A percentile compares a stretch with the other conserved stretches of the same genome.
Conservation (phyloP, 2,329 filamentous ascomycete genomes). For the Fusarium miscanthi region DNA sequence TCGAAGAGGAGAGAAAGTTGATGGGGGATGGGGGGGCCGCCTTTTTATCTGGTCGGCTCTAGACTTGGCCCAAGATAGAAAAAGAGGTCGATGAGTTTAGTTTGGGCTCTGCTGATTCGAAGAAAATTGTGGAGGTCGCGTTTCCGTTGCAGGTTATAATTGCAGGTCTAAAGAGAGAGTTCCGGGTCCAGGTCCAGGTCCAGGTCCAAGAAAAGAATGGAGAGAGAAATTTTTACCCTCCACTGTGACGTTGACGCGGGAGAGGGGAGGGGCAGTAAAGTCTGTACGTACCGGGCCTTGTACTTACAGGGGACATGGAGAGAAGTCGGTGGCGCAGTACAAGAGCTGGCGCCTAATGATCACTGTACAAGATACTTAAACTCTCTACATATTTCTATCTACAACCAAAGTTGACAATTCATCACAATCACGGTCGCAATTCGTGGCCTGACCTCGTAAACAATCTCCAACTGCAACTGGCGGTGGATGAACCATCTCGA, state of each 20-base stretch:
- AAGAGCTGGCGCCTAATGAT: neutral
- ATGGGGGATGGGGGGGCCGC: conserved; percentile 1
- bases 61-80: conserved; percentile 4
- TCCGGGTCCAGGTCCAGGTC: neutral
- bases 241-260: conserved; percentile 43
- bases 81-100: conserved; percentile 10
- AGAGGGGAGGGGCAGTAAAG: conserved; percentile 36
- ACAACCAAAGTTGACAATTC: neutral
- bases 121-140: neutral
- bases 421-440: neutral
- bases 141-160: neutral
- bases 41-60: conserved; percentile 29
- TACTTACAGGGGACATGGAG: neutral
- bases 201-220: conserved; percentile 1
- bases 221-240: conserved; percentile 40
- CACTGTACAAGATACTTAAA: neutral
- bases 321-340: conserved; percentile 23
- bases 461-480: conserved; percentile 10
- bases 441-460: conserved; percentile 17
- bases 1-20: neutral
- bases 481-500: conserved; percentile 32
- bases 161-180: neutral
- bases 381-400: neutral
- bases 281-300: neutral
- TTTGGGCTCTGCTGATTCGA: conserved; percentile 22